Conservation (phyloP, 1,139 yeast genomes). For the Lodderomyces pseudojiufengensis region DNA sequence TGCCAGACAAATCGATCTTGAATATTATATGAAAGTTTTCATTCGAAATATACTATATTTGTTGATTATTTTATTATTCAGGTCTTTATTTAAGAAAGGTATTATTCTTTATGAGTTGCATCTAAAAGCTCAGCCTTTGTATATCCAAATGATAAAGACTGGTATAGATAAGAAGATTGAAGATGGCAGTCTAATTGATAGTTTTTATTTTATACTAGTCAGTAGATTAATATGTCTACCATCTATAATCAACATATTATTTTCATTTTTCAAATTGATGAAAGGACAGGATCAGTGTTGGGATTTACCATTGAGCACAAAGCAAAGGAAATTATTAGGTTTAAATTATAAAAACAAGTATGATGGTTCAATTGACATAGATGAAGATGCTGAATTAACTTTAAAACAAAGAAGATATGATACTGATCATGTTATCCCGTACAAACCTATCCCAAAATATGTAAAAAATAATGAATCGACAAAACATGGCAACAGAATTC, state of each 20-base stretch:
- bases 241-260: slow-evolving; percentile 11
- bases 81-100: slow-evolving; percentile 15
- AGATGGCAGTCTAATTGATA: slow-evolving; percentile 5
- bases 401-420: slow-evolving; percentile 16
- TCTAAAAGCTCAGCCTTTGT: slow-evolving; percentile 8
- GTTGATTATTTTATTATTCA: slow-evolving; percentile 17
- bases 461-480: slow-evolving; percentile 10
- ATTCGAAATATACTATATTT: slow-evolving; percentile 19
- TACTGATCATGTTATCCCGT: slow-evolving; percentile 6
- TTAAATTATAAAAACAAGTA: slow-evolving; percentile 15
- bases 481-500: slow-evolving; percentile 1
- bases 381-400: slow-evolving; percentile 12
- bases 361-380: slow-evolving; percentile 6
- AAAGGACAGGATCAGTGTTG: slow-evolving; percentile 39
- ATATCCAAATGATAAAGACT: slow-evolving; percentile 4
- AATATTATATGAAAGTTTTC: slow-evolving; percentile 22
- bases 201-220: slow-evolving; percentile 9
- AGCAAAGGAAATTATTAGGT: slow-evolving; percentile 37
- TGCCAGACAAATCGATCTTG: slow-evolving; percentile 32
- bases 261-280: slow-evolving; percentile 19
- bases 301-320: slow-evolving; percentile 38
- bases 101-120: slow-evolving; percentile 11
- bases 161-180: neutral
- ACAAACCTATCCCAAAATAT: slow-evolving; percentile 12
- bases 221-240: slow-evolving; percentile 8